Conservation (phyloP, 2,329 filamentous ascomycete genomes). For the Paraphaeosphaeria minitans region DNA sequence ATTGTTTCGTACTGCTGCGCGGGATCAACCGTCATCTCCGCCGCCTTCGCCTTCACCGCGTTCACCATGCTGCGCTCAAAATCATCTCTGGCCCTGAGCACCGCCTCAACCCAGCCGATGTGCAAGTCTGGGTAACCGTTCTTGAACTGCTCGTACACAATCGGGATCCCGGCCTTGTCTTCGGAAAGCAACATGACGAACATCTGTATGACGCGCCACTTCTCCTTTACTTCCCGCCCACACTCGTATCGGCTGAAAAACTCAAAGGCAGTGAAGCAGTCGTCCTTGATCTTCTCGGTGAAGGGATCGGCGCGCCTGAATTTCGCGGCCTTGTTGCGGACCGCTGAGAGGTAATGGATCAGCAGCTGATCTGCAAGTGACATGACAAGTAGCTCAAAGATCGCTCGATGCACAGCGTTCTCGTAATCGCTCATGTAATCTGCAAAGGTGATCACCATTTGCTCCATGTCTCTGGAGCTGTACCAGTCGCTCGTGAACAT, state of each 20-base stretch:
- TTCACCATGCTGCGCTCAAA: constrained; percentile 92
- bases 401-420: constrained; percentile 79
- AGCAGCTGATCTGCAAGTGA: constrained; percentile 92
- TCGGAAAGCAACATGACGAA: constrained; percentile 79
- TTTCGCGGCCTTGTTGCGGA: constrained; percentile 88
- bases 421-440: constrained; percentile 93
- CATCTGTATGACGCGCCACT: constrained; percentile 88
- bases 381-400: constrained; percentile 90
- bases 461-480: constrained; percentile 80
- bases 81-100: constrained; percentile 84
- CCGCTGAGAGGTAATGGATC: constrained; percentile 78
- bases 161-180: constrained; percentile 74
- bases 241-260: constrained; percentile 70
- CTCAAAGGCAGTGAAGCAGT: constrained; percentile 86
- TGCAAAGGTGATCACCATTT: constrained; percentile 92
- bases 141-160: constrained; percentile 85
- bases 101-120: constrained; percentile 93
- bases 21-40: constrained; percentile 78
- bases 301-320: constrained; percentile 87
- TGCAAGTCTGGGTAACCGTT: constrained; percentile 89
- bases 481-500: constrained; percentile 97
- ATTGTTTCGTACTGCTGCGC: constrained; percentile 81
- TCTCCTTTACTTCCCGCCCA: constrained; percentile 76
- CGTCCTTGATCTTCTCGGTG: constrained; percentile 90
- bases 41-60: constrained; percentile 84